A percentile compares a stretch with the other conserved stretches of the same genome.
These are phyloP conservation scores for Apiotrichum siamense DNA, from an alignment of 1,284 basidiomycete genomes.

Conservation along the genomic window DNA sequence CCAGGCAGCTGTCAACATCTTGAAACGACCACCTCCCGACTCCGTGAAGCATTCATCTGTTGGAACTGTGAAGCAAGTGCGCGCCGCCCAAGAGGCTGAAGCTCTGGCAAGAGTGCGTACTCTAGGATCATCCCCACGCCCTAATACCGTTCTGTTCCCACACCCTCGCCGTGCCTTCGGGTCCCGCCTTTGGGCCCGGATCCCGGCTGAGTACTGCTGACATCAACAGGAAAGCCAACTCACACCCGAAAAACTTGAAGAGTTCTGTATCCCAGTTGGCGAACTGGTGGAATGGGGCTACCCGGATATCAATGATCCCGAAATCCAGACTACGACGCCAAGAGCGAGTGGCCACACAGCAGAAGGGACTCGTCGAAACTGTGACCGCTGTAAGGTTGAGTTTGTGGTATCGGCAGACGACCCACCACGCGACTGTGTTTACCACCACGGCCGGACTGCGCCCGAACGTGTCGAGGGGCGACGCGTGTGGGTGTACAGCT, in stretches of 20 bases:
- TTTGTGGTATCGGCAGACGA: constrained; percentile 57
- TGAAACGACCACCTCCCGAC: constrained; percentile 59
- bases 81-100: constrained; percentile 55
- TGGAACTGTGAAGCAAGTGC: constrained; percentile 67
- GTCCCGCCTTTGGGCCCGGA: too few species aligned
- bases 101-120: constrained; percentile 52
- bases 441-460: constrained; percentile 67
- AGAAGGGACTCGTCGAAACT: constrained; percentile 60
- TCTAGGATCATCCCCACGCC: too few species aligned
- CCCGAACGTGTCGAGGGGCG: constrained; percentile 39
- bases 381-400: constrained; percentile 67
- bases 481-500: constrained; percentile 41
- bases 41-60: constrained; percentile 63
- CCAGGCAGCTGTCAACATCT: constrained; percentile 42
- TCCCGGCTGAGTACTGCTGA: not conserved
- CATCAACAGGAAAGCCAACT: constrained; percentile 50
- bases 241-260: constrained; percentile 52
- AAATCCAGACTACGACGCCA: not conserved
- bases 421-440: constrained; percentile 61
- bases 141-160: too few species aligned
- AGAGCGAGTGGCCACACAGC: constrained; percentile 50
- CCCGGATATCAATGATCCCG: constrained; percentile 48
- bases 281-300: constrained; percentile 66
- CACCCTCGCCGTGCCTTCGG: too few species aligned
- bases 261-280: constrained; percentile 57